Conservation (phyloP, 805 yeast species). For the Cyberlindnera nakhonratchasimensis region DNA sequence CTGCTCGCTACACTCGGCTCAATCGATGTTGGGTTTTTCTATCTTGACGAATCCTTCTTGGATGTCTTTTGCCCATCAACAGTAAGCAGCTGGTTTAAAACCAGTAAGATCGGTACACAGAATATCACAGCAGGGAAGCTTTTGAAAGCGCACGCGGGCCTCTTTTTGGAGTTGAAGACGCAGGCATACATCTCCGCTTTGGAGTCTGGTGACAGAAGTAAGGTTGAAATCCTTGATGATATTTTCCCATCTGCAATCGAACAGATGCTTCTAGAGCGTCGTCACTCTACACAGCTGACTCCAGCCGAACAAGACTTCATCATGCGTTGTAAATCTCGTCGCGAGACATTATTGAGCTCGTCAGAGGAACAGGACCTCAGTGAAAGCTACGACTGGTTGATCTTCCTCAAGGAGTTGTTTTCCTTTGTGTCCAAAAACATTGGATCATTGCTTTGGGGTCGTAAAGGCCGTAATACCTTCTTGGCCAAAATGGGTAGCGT, state of each 20-base stretch:
- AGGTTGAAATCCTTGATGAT: conserved; percentile 65
- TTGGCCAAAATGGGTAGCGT: conserved; percentile 14
- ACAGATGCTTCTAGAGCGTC: conserved; percentile 35
- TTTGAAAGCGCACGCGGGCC: conserved; percentile 73
- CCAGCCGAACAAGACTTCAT: conserved; percentile 82
- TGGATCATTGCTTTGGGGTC: conserved; percentile 71
- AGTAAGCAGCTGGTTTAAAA: conserved; percentile 17
- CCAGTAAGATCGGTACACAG: conserved; percentile 1
- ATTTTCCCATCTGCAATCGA: conserved; percentile 69
- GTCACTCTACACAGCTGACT: conserved; percentile 40
- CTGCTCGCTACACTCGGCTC: conserved; percentile 83
- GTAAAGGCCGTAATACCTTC: conserved; percentile 35
- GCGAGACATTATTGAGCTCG: conserved; percentile 51
- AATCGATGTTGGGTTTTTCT: conserved; percentile 82
- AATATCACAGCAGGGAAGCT: conserved; percentile 43
- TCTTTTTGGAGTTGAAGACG: conserved; percentile 85
- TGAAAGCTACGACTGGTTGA: conserved; percentile 81
- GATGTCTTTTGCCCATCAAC: conserved; percentile 84
- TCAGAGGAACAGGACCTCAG: conserved; percentile 50
- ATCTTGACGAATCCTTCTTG: conserved; percentile 77
- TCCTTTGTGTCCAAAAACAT: conserved; percentile 76
- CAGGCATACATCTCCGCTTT: conserved; percentile 92
- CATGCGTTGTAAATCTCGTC: conserved; percentile 67
- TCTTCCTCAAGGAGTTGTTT: conserved; percentile 72
- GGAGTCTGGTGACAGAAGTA: conserved; percentile 56